These are phyloP conservation scores for Candida mattraensis DNA, from an alignment of 805 yeast species.

Conservation along the genomic window DNA sequence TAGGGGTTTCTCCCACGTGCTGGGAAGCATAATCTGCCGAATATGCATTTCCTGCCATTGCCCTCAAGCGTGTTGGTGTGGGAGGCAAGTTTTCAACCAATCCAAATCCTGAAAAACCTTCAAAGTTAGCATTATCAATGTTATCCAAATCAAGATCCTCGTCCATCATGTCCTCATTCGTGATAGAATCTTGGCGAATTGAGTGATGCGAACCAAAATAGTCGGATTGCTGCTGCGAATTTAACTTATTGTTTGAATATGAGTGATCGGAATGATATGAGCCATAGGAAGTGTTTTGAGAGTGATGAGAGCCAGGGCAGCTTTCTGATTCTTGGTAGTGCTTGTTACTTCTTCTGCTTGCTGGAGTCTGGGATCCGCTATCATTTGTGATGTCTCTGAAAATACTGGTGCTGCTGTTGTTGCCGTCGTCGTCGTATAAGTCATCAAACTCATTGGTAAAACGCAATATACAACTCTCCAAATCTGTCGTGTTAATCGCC, in stretches of 20 bases:
- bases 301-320: conserved; percentile 1
- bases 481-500: conserved; percentile 39
- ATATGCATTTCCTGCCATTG: too few relatives aligned
- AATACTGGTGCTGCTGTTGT: conserved; percentile 27
- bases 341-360: conserved; percentile 1
- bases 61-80: conserved; percentile 42
- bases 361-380: conserved; percentile 4
- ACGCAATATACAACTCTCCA: conserved; percentile 40
- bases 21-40: too few relatives aligned
- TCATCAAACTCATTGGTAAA: conserved; percentile 45
- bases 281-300: not conserved
- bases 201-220: conserved; percentile 1
- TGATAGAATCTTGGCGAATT: conserved; percentile 3
- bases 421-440: conserved; percentile 28
- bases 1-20: conserved; percentile 16
- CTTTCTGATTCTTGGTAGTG: not conserved
- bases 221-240: conserved; percentile 2
- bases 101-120: conserved; percentile 25
- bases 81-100: conserved; percentile 36
- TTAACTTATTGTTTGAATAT: not conserved
- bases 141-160: conserved; percentile 30
- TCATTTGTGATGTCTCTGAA: conserved; percentile 27
- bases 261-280: conserved; percentile 1
- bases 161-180: conserved; percentile 23
- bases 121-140: conserved; percentile 29